Evolutionary conservation across 1,284 basidiomycete genomes (phyloP), one percentile per base, ranked within the genome.

Genomic region (Thelephora terrestris): DNA sequence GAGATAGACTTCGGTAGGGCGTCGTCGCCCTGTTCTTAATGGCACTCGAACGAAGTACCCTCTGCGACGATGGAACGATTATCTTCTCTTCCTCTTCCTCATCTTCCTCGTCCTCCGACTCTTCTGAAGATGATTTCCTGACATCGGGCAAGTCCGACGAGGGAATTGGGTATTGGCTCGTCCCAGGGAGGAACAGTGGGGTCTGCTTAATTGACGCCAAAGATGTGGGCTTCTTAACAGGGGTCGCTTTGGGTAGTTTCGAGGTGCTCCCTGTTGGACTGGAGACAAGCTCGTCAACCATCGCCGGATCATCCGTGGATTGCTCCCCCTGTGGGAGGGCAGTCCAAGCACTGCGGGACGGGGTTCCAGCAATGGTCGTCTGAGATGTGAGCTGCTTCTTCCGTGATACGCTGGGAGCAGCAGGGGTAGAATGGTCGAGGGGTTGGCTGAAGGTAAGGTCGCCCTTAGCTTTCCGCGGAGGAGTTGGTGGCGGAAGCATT

Each of bases 1-100:
- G 72, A 7, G 76, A 74, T 38, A 85, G 61, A 21, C 70, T 59
- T 9, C 74, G 75, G 58, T 69, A 76, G 45, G 56, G 57, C 20
- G 58, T 32, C 7, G 29, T 32, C 29, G 45, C 20, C 53, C 49
- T 29, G 60, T 55, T 38, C n/a, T 42, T 55, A 60, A 54, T 10
- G 43, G 40, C 37, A 32, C 57, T 45, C 38, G 50, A 56, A 23
- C 42, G 49, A 39, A 55, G 55, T 36, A 55, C 59, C 38, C 54
- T 48, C 17, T 61, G 58, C 17, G 57, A 51, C 37, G 59, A 58
- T 18, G 58, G 50, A 36, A 51, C 56, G 5, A 64, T 64, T 48
- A 67, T 64, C 14, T 58, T 59, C 55, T 62, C 61, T 17, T 17
- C n/a, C 4, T 50, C 54, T 43, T 4, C 39, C 3, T 23, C 21